Evolutionary conservation across 2,329 filamentous ascomycete genomes (phyloP).

Genomic region (Triangularia setosa): DNA sequence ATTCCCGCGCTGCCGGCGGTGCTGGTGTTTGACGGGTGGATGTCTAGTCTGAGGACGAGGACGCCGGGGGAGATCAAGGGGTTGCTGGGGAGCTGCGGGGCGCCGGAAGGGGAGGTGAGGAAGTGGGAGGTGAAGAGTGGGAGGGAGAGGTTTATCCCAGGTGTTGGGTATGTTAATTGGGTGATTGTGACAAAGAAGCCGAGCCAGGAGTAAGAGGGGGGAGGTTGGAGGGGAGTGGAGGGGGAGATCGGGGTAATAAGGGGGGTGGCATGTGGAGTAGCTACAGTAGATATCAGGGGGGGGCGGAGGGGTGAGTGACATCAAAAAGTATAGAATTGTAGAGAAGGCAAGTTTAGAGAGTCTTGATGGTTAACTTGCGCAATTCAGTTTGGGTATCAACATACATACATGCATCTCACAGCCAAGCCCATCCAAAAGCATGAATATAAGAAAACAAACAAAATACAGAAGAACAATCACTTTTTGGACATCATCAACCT

Average conservation of each 20-base stretch:
- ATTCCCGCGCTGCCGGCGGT: conserved; percentile 65
- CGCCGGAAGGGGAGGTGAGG: conserved; percentile 29
- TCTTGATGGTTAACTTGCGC: neutral
- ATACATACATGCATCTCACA: neutral
- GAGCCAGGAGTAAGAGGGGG: neutral
- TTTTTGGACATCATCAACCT: conserved; percentile 52
- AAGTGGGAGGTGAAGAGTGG: conserved; percentile 50
- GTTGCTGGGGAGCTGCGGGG: conserved; percentile 53
- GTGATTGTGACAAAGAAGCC: conserved; percentile 42
- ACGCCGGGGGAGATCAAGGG: conserved; percentile 61
- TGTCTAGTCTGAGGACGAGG: conserved; percentile 64
- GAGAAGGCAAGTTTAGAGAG: neutral
- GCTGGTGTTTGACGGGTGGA: conserved; percentile 63
- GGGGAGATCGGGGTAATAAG: neutral
- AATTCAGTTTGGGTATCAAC: conserved; percentile 1
- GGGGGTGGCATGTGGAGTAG: neutral
- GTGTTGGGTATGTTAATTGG: conserved; percentile 49
- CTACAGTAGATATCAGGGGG: neutral
- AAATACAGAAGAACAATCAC: conserved; percentile 14
- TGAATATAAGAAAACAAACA: neutral
- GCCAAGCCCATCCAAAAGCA: neutral
- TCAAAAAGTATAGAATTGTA: too few relatives aligned
- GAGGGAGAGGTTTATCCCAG: conserved; percentile 45
- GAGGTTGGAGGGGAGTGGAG: neutral
- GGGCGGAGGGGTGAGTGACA: too few relatives aligned